A percentile compares a stretch with the other conserved stretches of the same genome.
phyloP scores from a whole-genome alignment of 805 yeast species.

The Ogataea nonfermentans region DNA sequence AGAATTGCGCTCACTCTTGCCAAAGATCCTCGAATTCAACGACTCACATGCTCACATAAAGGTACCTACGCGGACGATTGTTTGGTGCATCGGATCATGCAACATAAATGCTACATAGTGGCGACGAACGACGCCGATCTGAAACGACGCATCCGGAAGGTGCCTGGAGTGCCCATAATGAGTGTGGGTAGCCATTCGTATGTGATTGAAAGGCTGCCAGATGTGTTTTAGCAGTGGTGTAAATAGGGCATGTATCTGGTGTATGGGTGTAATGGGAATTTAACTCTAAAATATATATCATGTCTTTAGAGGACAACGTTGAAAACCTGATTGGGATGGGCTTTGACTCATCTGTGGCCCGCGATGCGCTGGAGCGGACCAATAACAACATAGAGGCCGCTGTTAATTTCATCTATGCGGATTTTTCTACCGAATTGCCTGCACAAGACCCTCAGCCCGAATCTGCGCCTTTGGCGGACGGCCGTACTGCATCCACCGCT shows the following conservation, averaged over 20 bases:
- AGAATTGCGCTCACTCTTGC: conserved; percentile 92
- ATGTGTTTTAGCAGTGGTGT: conserved; percentile 55
- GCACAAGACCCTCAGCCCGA: conserved; percentile 14
- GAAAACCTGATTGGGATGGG: conserved; percentile 29
- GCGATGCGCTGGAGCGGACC: conserved; percentile 36
- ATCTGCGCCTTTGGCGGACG: conserved; percentile 14
- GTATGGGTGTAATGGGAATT: conserved; percentile 7
- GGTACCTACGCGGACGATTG: conserved; percentile 99
- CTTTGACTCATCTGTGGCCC: conserved; percentile 23
- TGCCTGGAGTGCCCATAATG: conserved; percentile 96
- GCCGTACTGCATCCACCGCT: conserved; percentile 16
- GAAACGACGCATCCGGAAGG: conserved; percentile 89
- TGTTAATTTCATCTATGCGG: conserved; percentile 35
- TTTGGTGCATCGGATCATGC: conserved; percentile 86
- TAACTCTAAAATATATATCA: conserved; percentile 4
- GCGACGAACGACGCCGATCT: conserved; percentile 98
- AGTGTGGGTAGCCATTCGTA: conserved; percentile 93
- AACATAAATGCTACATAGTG: conserved; percentile 94
- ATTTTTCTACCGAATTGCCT: conserved; percentile 15
- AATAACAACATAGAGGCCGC: conserved; percentile 37
- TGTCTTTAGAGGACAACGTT: conserved; percentile 26
- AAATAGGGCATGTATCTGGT: neutral
- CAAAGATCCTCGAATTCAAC: conserved; percentile 85
- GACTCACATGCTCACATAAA: conserved; percentile 85
- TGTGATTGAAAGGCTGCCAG: conserved; percentile 92